These are phyloP conservation scores for Schwanniomyces occidentalis DNA, from an alignment of 805 yeast species.

Conservation along the genomic window DNA sequence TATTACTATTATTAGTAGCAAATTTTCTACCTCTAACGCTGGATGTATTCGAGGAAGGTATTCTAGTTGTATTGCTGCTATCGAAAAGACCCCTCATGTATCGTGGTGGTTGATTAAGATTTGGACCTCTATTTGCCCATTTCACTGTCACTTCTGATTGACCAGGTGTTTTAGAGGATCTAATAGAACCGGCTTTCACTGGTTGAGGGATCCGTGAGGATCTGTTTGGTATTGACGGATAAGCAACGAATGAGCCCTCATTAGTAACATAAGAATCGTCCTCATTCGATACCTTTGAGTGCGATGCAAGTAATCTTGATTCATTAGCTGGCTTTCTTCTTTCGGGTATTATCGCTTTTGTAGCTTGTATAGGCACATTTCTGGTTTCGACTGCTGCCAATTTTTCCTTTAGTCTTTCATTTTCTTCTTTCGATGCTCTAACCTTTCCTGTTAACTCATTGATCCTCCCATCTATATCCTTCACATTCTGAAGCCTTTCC, in stretches of 20 bases:
- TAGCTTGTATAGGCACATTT: background rate
- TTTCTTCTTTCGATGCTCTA: conserved; percentile 19
- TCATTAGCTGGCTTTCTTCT: conserved; percentile 1
- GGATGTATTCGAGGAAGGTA: conserved; percentile 1
- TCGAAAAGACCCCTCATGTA: conserved; percentile 42
- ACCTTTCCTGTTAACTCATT: conserved; percentile 20
- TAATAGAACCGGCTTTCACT: conserved; percentile 5
- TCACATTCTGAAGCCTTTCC: conserved; percentile 28
- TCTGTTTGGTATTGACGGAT: conserved; percentile 15
- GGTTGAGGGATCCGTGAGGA: conserved; percentile 24
- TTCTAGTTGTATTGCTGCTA: conserved; percentile 8
- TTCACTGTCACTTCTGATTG: conserved; percentile 1
- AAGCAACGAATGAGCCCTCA: conserved; percentile 27
- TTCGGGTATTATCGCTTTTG: background rate
- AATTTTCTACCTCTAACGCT: background rate
- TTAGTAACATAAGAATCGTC: conserved; percentile 28
- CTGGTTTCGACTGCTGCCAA: conserved; percentile 9
- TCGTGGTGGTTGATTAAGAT: conserved; percentile 44
- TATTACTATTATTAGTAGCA: too few relatives aligned
- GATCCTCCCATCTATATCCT: conserved; percentile 22
- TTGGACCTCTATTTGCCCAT: conserved; percentile 24
- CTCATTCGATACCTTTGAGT: conserved; percentile 2
- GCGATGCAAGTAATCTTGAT: too few relatives aligned
- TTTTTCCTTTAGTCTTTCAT: conserved; percentile 22
- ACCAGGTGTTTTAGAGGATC: conserved; percentile 3